phyloP scores from a whole-genome alignment of 192 early-diverging fungal species.

The Cladochytrium replicatum region DNA sequence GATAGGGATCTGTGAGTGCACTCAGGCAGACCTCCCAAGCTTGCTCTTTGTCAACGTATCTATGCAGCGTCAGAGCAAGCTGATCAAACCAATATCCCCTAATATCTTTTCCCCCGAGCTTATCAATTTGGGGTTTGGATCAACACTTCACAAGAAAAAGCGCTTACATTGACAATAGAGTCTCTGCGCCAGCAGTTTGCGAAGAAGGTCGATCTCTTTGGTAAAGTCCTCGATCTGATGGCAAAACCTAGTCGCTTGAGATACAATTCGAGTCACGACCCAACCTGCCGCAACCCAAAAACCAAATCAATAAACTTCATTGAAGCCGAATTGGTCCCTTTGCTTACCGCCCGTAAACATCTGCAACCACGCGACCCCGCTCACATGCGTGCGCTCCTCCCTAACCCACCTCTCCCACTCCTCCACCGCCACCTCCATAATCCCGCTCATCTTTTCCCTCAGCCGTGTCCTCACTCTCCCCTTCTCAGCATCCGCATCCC shows the following conservation, averaged over 20 bases:
- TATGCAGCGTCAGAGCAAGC: conserved; percentile 8
- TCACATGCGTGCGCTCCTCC: conserved; percentile 16
- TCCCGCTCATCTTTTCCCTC: conserved; percentile 3
- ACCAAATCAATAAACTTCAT: not conserved
- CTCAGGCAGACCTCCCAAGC: conserved; percentile 10
- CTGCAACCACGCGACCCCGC: conserved; percentile 26
- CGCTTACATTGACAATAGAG: conserved; percentile 5
- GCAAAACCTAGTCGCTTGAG: not conserved
- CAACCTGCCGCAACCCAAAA: conserved; percentile 5
- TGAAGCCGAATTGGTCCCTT: not conserved
- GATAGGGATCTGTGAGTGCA: conserved; percentile 21
- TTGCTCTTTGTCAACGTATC: not conserved
- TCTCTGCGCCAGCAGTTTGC: conserved; percentile 8
- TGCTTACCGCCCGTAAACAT: conserved; percentile 21
- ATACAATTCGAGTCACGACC: conserved; percentile 20
- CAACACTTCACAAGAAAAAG: too few species aligned
- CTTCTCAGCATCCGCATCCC: not conserved
- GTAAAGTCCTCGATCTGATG: not conserved
- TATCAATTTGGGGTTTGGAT: too few species aligned
- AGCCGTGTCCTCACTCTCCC: not conserved
- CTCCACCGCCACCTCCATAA: conserved; percentile 4
- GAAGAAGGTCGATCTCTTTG: conserved; percentile 5
- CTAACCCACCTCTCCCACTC: conserved; percentile 9
- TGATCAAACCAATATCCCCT: conserved; percentile 26
- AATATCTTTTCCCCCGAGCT: not conserved